Percentiles rank a stretch among this genome's conserved stretches.
Conservation (phyloP, 2,329 filamentous ascomycete species). For the Peltaster fructicola region DNA sequence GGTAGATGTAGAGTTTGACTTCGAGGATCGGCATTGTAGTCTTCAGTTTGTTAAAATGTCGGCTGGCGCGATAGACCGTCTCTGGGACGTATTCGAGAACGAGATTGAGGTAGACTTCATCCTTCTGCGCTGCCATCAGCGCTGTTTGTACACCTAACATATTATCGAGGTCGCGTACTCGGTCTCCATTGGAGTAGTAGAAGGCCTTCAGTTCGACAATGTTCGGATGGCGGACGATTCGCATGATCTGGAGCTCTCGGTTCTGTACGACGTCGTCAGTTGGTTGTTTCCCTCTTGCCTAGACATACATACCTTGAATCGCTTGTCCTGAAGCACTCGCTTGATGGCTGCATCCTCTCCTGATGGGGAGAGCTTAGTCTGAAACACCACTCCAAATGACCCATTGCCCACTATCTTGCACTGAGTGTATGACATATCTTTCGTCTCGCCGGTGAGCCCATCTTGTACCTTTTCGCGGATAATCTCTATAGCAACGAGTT, state of each 20-base stretch:
- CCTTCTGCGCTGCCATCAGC: conserved; percentile 36
- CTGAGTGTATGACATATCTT: conserved; percentile 94
- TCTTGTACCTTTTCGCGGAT: conserved; percentile 98
- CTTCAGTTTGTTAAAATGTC: conserved; percentile 99
- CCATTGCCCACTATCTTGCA: conserved; percentile 99
- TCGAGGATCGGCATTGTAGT: conserved; percentile 98
- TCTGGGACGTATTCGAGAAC: conserved; percentile 97
- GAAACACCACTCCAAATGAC: conserved; percentile 96
- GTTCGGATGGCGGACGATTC: conserved; percentile 95
- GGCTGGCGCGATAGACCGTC: conserved; percentile 92
- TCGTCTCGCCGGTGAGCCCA: conserved; percentile 87
- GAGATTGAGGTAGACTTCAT: conserved; percentile 96
- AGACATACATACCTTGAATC: conserved; percentile 64
- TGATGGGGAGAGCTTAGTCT: conserved; percentile 94
- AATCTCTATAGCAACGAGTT: conserved; percentile 61
- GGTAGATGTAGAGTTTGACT: conserved; percentile 98
- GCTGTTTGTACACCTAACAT: conserved; percentile 20
- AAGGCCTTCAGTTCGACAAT: conserved; percentile 98
- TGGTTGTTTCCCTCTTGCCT: no score
- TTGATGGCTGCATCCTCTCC: conserved; percentile 98
- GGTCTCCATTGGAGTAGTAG: conserved; percentile 97
- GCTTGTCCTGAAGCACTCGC: conserved; percentile 94
- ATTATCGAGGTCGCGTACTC: conserved; percentile 39
- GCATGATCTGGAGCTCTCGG: conserved; percentile 97
- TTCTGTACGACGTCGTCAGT: conserved; percentile 44